Percentiles rank a stretch among this genome's conserved stretches.
phyloP scores from a whole-genome alignment of 2,329 filamentous ascomycete species.

The Daldinia sp. region DNA sequence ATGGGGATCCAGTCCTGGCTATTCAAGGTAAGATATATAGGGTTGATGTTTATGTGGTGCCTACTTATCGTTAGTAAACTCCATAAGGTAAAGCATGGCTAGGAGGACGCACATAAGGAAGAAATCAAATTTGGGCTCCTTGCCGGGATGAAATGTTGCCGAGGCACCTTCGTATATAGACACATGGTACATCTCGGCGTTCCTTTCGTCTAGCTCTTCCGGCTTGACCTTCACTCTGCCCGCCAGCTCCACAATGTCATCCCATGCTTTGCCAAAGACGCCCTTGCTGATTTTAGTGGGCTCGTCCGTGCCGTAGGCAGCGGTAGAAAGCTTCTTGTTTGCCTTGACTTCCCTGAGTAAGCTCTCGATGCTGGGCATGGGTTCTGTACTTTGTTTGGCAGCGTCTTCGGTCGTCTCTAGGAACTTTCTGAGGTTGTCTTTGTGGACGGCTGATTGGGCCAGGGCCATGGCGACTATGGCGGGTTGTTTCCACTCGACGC shows the following conservation, averaged over 20 bases:
- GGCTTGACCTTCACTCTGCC: constrained; percentile 64
- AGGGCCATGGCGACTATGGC: constrained; percentile 82
- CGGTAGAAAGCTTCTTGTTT: constrained; percentile 63
- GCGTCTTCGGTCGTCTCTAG: constrained; percentile 62
- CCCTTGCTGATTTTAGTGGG: constrained; percentile 74
- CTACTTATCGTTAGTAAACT: constrained; percentile 56
- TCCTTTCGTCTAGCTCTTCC: constrained; percentile 63
- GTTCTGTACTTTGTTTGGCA: constrained; percentile 46
- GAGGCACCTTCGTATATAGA: constrained; percentile 58
- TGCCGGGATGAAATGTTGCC: constrained; percentile 69
- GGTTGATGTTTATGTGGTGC: constrained; percentile 75
- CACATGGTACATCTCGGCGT: constrained; percentile 73
- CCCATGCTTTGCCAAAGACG: constrained; percentile 67
- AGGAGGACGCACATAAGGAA: constrained; percentile 63
- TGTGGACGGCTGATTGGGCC: constrained; percentile 78
- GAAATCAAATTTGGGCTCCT: constrained; percentile 81
- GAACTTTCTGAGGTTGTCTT: constrained; percentile 61
- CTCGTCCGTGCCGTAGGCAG: constrained; percentile 59
- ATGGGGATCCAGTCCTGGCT: constrained; percentile 66
- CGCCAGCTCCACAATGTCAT: constrained; percentile 69
- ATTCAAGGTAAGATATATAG: constrained; percentile 78
- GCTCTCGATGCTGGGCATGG: constrained; percentile 58
- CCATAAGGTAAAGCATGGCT: neutral
- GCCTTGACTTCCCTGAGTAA: constrained; percentile 68
- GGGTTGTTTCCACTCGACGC: constrained; percentile 82